These are phyloP conservation scores for Diutina scorzettiae DNA, from an alignment of 1,139 yeast species.

Conservation along the genomic window DNA sequence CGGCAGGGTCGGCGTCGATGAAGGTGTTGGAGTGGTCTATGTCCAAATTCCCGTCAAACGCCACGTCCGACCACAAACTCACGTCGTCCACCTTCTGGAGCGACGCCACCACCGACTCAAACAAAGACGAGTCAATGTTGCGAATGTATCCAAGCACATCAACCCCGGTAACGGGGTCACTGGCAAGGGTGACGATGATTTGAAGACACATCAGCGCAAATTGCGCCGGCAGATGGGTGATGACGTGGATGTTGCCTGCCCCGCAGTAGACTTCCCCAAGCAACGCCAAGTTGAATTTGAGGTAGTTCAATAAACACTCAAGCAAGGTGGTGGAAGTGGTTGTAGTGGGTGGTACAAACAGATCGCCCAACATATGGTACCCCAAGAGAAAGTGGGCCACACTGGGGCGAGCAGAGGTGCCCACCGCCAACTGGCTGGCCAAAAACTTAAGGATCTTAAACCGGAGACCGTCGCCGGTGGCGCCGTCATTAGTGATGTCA, in stretches of 20 bases:
- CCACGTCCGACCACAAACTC: not conserved
- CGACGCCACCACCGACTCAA: no score
- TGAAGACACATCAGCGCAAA: constrained; percentile 48
- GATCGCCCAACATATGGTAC: constrained; percentile 30
- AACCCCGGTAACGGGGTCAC: not conserved
- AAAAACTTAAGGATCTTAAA: constrained; percentile 36
- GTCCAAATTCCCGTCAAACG: constrained; percentile 2
- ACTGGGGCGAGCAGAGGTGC: constrained; percentile 21
- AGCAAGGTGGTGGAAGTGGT: constrained; percentile 34
- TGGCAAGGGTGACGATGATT: constrained; percentile 28
- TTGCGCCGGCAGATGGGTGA: constrained; percentile 44
- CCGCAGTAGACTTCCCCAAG: constrained; percentile 26
- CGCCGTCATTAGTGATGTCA: not conserved
- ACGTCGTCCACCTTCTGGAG: not conserved
- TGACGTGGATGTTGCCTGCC: constrained; percentile 23
- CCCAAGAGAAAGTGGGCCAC: constrained; percentile 74
- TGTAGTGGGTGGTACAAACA: constrained; percentile 13
- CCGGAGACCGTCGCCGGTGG: not conserved
- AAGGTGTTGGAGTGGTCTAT: constrained; percentile 16
- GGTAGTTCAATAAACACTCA: constrained; percentile 36
- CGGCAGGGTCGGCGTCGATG: constrained; percentile 22
- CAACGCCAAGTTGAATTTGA: constrained; percentile 34
- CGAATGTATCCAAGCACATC: not conserved
- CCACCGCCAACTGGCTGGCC: constrained; percentile 10
- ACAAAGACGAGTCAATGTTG: not conserved